These are phyloP conservation scores for Arthonia radiata DNA, from an alignment of 495 filamentous ascomycete genomes.

Conservation along the genomic window DNA sequence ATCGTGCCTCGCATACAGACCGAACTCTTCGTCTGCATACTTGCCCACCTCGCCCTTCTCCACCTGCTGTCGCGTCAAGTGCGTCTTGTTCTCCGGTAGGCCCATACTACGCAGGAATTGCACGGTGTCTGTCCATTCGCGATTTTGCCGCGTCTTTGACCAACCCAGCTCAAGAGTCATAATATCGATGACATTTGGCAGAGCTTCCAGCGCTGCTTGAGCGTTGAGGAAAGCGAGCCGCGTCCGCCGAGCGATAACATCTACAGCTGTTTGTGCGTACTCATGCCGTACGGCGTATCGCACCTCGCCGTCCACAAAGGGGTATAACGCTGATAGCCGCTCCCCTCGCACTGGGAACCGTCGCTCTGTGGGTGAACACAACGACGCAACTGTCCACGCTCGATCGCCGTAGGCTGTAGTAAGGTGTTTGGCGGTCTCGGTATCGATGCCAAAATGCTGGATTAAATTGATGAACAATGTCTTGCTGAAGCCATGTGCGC, in stretches of 20 bases:
- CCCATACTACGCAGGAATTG: conserved; percentile 67
- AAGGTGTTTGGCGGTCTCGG: conserved; percentile 80
- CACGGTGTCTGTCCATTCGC: conserved; percentile 69
- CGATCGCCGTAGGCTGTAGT: conserved; percentile 80
- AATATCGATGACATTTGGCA: conserved; percentile 73
- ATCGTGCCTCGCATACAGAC: conserved; percentile 58
- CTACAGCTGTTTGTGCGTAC: conserved; percentile 82
- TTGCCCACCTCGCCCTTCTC: conserved; percentile 38
- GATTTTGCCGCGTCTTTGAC: conserved; percentile 45
- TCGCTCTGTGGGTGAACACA: conserved; percentile 55
- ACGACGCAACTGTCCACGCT: conserved; percentile 78
- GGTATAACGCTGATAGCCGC: conserved; percentile 61
- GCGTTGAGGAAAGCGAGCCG: conserved; percentile 86
- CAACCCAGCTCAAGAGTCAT: conserved; percentile 80
- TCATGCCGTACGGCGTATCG: conserved; percentile 76
- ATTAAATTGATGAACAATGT: conserved; percentile 97
- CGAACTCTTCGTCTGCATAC: conserved; percentile 31
- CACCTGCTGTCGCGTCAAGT: conserved; percentile 47
- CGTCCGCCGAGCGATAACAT: conserved; percentile 72
- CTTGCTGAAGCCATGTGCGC: conserved; percentile 82
- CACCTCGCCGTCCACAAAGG: conserved; percentile 91
- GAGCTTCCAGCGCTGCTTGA: conserved; percentile 75
- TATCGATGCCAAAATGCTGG: conserved; percentile 90
- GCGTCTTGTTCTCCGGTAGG: conserved; percentile 49
- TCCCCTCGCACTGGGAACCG: conserved; percentile 76